Percentiles rank a stretch among this genome's conserved stretches.
Conservation (phyloP, 257 asterid species). For the Coffea eugenioides region DNA sequence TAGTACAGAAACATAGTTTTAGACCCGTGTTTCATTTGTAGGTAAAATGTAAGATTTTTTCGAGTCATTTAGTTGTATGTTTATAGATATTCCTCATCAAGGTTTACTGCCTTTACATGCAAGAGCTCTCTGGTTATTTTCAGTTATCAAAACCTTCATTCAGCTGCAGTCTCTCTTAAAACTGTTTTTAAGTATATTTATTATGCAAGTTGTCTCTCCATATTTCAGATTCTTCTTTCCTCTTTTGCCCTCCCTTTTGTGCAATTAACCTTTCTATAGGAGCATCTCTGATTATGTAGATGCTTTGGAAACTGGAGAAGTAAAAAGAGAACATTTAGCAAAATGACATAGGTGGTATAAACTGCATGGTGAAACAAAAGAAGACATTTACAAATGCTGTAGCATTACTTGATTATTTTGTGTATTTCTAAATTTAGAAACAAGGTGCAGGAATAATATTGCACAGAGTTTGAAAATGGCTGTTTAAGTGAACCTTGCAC, state of each 20-base stretch:
- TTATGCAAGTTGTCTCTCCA: not conserved
- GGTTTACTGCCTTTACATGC: not conserved
- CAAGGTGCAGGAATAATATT: not conserved
- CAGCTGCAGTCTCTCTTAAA: not conserved
- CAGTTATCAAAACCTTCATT: not conserved
- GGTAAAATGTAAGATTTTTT: not conserved
- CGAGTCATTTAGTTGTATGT: not conserved
- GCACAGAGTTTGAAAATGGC: not conserved
- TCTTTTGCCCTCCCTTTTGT: not conserved
- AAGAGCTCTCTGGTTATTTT: not conserved
- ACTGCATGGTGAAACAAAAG: not conserved
- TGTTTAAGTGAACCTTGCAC: not conserved
- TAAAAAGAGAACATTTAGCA: not conserved
- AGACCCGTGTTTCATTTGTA: not conserved
- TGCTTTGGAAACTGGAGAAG: not conserved
- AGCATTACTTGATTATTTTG: not conserved
- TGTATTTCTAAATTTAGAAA: not conserved
- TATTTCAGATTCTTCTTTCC: not conserved
- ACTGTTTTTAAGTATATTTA: not conserved
- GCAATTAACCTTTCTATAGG: not conserved
- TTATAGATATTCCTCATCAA: no score
- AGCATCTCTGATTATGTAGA: not conserved
- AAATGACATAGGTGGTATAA: not conserved
- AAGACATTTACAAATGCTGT: not conserved
- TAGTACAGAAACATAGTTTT: not conserved